Evolutionary conservation across 2,329 filamentous ascomycete species (phyloP), one percentile per base, ranked within the genome.

Genomic region (Aureobasidium sp.): DNA sequence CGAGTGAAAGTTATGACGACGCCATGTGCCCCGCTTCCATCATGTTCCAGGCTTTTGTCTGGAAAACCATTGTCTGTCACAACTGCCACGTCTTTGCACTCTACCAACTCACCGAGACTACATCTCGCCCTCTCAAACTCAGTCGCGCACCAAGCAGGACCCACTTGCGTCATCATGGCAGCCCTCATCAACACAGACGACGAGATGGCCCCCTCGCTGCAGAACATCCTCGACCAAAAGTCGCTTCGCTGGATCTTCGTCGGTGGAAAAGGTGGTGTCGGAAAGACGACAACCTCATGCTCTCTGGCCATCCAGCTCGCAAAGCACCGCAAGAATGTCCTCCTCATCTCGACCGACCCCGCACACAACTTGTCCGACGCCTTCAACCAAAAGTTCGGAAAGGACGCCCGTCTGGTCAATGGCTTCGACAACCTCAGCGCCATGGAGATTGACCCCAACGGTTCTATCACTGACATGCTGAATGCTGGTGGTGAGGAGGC

Each of bases 361-460:
- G 93, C 93, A 49, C 93, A 98, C 79, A 98, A 98, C 74, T 79
- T 98, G 59, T 93, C 87, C 62, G 93, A 98, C 74, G 93, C 93
- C 57, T 98, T 98, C 73, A 89, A 88, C 62, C 91, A 98, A 73
- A 98, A 98, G 75, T 98, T 98, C 66, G 93, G 93, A 76, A 98
- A 98, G 78, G 93, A 98, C 72, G 93, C 93, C 51, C 84, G 90
- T 58, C 82, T 95, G 34, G 79, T 98, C 60, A 85, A 95, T 62
- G 93, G 93, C 61, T 96, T 95, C 66, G 82, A 85, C 29, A 96
- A 96, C 71, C 77, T 98, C 61, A 94, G 88, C 68, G 93, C 93
- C 58, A 98, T 98, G 93, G 93, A 98, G 73, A 97, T 98, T 63
- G 93, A 98, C 66, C 93, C 93, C 50, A 97, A 95, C 68, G 93